Percentiles rank a stretch among this genome's conserved stretches.
These are phyloP conservation scores for Xylariaceae sp. DNA, from an alignment of 2,329 filamentous ascomycete genomes.

Conservation along the genomic window DNA sequence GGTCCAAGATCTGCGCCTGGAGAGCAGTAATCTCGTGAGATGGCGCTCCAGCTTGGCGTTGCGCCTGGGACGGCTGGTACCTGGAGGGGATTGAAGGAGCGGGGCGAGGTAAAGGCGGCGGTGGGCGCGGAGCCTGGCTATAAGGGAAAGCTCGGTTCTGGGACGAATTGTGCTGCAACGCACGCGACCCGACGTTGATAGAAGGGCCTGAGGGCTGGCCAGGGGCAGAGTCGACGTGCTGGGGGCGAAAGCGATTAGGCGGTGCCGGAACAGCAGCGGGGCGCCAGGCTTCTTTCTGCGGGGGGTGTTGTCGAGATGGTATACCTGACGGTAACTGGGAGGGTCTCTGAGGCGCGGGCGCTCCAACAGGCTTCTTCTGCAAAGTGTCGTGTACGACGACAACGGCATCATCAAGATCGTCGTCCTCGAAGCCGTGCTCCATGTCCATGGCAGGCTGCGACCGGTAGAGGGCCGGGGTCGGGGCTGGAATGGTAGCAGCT, in stretches of 20 bases:
- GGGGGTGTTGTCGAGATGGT: conserved; percentile 16
- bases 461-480: not conserved
- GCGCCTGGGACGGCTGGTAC: conserved; percentile 33
- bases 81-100: conserved; percentile 30
- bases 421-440: conserved; percentile 47
- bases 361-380: conserved; percentile 35
- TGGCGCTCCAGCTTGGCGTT: conserved; percentile 19
- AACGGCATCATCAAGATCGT: conserved; percentile 53
- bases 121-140: conserved; percentile 39
- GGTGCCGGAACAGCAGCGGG: conserved; percentile 23
- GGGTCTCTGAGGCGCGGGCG: conserved; percentile 7
- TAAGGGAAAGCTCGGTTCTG: conserved; percentile 30
- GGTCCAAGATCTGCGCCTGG: conserved; percentile 47
- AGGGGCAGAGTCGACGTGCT: conserved; percentile 13
- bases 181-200: conserved; percentile 10
- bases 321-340: conserved; percentile 8
- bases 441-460: conserved; percentile 29
- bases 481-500: not conserved
- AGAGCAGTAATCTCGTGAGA: conserved; percentile 41
- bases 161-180: conserved; percentile 17
- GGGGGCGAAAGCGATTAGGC: conserved; percentile 23
- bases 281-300: conserved; percentile 17
- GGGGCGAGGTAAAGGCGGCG: conserved; percentile 29
- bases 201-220: conserved; percentile 9
- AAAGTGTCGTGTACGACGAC: conserved; percentile 50